Percentiles rank a stretch among this genome's conserved stretches.
Evolutionary conservation across 2,329 filamentous ascomycete genomes (phyloP).

Genomic region (Aaosphaeria pasadenensis): DNA sequence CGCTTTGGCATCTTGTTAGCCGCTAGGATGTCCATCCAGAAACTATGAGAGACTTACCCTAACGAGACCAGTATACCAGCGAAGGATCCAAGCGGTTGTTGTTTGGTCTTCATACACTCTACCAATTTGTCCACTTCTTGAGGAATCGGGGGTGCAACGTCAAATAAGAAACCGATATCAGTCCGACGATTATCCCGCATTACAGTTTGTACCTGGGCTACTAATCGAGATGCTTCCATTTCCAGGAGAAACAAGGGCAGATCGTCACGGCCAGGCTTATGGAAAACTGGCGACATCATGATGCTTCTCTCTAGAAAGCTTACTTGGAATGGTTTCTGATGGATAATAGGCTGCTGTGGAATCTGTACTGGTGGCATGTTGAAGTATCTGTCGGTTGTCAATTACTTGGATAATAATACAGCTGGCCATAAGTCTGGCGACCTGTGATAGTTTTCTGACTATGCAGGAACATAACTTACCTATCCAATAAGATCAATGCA

Average conservation of each 20-base stretch:
- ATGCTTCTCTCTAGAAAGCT: background rate
- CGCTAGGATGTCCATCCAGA: background rate
- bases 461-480: slow-evolving; percentile 4
- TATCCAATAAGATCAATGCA: slow-evolving; percentile 4
- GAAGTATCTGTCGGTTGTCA: slow-evolving; percentile 8
- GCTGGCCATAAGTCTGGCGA: no score
- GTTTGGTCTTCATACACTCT: background rate
- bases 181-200: slow-evolving; percentile 8
- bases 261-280: background rate
- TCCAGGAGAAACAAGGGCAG: slow-evolving; percentile 4
- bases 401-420: background rate
- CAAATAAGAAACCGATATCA: background rate
- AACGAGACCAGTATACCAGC: slow-evolving; percentile 1
- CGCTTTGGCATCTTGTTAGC: slow-evolving; percentile 2
- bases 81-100: background rate
- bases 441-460: no score
- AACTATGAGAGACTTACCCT: background rate
- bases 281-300: background rate
- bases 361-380: slow-evolving; percentile 11
- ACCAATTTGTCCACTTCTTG: background rate
- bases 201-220: slow-evolving; percentile 8
- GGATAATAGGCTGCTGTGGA: slow-evolving; percentile 8
- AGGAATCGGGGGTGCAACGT: background rate
- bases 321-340: background rate
- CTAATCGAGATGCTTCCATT: slow-evolving; percentile 7